Evolutionary conservation across 2,329 filamentous ascomycete species (phyloP), one percentile per base, ranked within the genome.

Genomic region (Pseudophaeomoniella oleicola): DNA sequence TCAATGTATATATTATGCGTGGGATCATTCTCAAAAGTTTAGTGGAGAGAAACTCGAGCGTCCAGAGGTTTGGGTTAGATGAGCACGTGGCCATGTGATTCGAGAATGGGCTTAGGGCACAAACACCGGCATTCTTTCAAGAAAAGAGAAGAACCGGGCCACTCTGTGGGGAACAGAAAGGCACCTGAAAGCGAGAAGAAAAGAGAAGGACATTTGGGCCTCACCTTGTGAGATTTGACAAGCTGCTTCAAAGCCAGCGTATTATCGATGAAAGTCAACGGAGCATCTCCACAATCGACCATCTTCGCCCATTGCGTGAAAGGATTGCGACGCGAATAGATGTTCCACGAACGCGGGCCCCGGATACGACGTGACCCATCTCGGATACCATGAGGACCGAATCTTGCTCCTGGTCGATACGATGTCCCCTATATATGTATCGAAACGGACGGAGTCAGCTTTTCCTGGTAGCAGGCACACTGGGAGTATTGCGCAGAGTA

Each of bases 261-360:
- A 40, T 72, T 72, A 45, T 72, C 64, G 39, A 72, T 44, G 39
- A 62, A 62, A 0, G 64, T 68, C 41, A 67, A 46, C 2, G 68
- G 68, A 4, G 61, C 67, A 50, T 72, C 67, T 19, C 69, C 69
- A 41, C 69, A 72, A 42, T 73, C 69, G 3, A 72, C 60, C 3
- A 71, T 58, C 40, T 62, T 66, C 0, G 66, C 64, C 59, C 68
- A 70, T 37, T 62, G 55, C 15, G 53, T 41, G 37, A 66, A 62
- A 3, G 55, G 47, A 39, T 67, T 68, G 27, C 52, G 40, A 2
- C 67, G 66, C 4, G 64, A 69, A 39, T 71, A 69, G 11, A 71
- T 56, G 38, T 52, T 62, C 54, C 58, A 71, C 2, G 50, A 57
- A 29, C 49, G 49, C 3, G 53, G 50, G 1, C 63, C 46, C 10